Evolutionary conservation across 805 yeast genomes (phyloP).

Genomic region (Tetrapisispora fleetii): DNA sequence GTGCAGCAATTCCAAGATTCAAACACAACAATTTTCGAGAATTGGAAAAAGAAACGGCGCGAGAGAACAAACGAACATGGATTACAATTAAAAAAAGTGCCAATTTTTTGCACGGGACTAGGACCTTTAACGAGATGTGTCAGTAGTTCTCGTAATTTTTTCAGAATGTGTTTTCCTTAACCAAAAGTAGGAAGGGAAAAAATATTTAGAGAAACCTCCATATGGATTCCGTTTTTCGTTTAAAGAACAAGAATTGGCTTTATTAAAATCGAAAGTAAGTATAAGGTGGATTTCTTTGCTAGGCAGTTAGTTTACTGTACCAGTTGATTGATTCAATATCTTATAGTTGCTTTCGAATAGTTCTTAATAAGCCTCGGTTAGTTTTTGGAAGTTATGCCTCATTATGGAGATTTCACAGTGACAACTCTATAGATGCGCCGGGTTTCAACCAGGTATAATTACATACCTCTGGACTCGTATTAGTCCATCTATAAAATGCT

Average conservation of each 20-base stretch:
- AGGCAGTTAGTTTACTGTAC: too few relatives aligned
- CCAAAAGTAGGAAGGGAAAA: not conserved
- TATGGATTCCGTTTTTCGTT: not conserved
- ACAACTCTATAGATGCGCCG: too few relatives aligned
- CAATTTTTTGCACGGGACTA: not conserved
- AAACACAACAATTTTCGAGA: too few relatives aligned
- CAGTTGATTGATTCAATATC: not conserved
- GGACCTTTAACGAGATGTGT: conserved; percentile 3
- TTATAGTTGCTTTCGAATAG: not conserved
- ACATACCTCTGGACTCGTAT: not conserved
- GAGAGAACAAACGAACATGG: too few relatives aligned
- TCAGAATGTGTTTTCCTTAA: not conserved
- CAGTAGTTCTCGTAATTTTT: not conserved
- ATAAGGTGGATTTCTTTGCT: too few relatives aligned
- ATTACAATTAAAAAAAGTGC: too few relatives aligned
- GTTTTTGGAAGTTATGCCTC: not conserved
- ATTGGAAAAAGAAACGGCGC: too few relatives aligned
- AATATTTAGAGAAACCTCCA: not conserved
- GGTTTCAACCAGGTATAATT: not conserved
- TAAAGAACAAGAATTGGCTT: not conserved
- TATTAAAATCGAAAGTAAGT: too few relatives aligned
- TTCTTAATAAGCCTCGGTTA: not conserved
- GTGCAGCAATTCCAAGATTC: too few relatives aligned
- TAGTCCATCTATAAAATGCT: not conserved
- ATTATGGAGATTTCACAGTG: not conserved